phyloP scores from a whole-genome alignment of 1,284 basidiomycete species.

The Mycosarcoma mackinlayi region DNA sequence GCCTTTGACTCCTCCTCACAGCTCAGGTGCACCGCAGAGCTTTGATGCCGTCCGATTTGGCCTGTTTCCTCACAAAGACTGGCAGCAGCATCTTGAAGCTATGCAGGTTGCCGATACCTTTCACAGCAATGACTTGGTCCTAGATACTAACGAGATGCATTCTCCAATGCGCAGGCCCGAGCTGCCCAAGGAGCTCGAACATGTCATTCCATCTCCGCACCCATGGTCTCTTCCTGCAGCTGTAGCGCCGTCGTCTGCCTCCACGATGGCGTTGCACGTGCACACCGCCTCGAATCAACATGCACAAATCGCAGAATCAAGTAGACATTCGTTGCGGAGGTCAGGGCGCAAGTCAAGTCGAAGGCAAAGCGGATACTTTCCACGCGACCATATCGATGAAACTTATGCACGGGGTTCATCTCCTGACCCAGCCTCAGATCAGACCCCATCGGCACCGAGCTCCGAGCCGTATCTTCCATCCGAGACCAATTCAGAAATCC shows the following conservation, averaged over 20 bases:
- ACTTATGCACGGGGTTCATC: neutral
- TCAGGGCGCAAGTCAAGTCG: constrained; percentile 44
- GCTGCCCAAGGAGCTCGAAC: constrained; percentile 31
- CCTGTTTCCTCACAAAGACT: neutral
- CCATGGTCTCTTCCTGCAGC: constrained; percentile 7
- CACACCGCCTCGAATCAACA: neutral
- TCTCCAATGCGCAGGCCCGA: constrained; percentile 45
- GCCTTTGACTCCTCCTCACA: neutral
- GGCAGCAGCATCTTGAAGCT: constrained; percentile 15
- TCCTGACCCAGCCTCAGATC: neutral
- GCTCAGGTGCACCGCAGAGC: neutral
- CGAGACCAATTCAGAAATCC: constrained; percentile 33
- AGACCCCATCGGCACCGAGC: constrained; percentile 7
- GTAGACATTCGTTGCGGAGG: constrained; percentile 12
- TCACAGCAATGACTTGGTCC: no score
- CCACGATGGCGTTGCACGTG: neutral
- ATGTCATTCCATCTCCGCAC: constrained; percentile 17
- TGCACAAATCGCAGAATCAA: neutral
- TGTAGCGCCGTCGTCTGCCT: neutral
- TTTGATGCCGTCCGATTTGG: no score
- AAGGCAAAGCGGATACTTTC: constrained; percentile 41
- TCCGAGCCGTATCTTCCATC: constrained; percentile 33
- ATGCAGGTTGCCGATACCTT: constrained; percentile 1
- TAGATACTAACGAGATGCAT: constrained; percentile 18
- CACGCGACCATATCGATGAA: constrained; percentile 7